These are phyloP conservation scores for Monosporascus sp. DNA, from an alignment of 2,329 filamentous ascomycete species.

Conservation along the genomic window DNA sequence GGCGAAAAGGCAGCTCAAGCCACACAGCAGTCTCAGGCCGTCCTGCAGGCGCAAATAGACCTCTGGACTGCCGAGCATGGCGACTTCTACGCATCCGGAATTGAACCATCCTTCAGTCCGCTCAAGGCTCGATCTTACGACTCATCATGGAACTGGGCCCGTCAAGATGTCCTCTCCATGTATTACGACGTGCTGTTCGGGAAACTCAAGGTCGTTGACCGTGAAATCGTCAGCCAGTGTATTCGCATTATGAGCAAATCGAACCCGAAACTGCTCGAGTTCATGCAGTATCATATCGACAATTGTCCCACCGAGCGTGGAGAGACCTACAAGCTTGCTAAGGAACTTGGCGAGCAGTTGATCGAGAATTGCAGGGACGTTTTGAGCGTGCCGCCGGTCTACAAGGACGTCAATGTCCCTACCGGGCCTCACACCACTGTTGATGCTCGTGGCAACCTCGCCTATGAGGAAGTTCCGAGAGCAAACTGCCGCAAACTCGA, in stretches of 20 bases:
- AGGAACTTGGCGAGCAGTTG: constrained; percentile 85
- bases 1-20: constrained; percentile 89
- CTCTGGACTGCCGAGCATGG: constrained; percentile 94
- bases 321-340: constrained; percentile 96
- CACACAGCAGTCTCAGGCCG: constrained; percentile 77
- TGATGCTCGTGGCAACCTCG: constrained; percentile 85
- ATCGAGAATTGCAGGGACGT: constrained; percentile 98
- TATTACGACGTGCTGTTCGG: constrained; percentile 99
- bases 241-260: constrained; percentile 99
- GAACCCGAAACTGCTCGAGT: constrained; percentile 90
- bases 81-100: constrained; percentile 91
- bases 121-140: constrained; percentile 96
- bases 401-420: constrained; percentile 91
- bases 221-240: constrained; percentile 97
- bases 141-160: constrained; percentile 98
- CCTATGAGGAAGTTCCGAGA: constrained; percentile 82
- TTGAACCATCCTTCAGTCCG: constrained; percentile 87
- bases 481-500: constrained; percentile 92
- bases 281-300: constrained; percentile 99
- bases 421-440: constrained; percentile 91
- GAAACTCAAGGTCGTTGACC: constrained; percentile 83
- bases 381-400: constrained; percentile 74
- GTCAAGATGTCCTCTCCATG: constrained; percentile 96
- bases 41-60: constrained; percentile 88
- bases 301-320: constrained; percentile 95